Percentiles rank a stretch among this genome's conserved stretches.
Evolutionary conservation across 31 red algal species (phyloP).

Genomic region (Odonthalia washingtoniensis): DNA sequence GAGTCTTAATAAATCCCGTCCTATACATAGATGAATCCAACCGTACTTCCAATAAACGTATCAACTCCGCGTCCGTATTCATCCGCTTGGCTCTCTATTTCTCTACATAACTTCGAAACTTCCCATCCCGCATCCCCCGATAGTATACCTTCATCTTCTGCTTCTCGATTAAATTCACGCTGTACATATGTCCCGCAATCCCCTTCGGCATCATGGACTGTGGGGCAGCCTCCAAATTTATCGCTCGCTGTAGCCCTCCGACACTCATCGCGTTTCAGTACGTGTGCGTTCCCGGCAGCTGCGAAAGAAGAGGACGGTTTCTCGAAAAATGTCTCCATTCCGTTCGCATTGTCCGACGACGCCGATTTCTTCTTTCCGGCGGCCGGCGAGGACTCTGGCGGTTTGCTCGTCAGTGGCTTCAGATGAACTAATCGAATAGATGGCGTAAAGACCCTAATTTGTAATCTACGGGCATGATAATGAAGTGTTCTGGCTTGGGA

Average conservation of each 20-base stretch:
- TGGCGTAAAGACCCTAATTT: conserved; percentile 65
- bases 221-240: conserved; percentile 64
- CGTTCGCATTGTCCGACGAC: neutral
- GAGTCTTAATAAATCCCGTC: conserved; percentile 74
- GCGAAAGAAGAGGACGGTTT: too few relatives aligned
- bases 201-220: conserved; percentile 61
- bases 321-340: neutral
- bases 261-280: too few relatives aligned
- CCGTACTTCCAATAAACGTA: conserved; percentile 75
- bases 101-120: conserved; percentile 65
- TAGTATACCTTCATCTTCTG: conserved; percentile 88
- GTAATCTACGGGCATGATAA: conserved; percentile 69
- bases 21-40: conserved; percentile 85
- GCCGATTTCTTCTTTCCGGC: neutral
- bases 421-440: conserved; percentile 59
- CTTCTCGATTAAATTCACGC: conserved; percentile 72
- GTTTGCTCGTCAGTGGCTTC: neutral
- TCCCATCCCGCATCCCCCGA: conserved; percentile 69
- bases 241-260: conserved; percentile 63
- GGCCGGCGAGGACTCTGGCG: neutral
- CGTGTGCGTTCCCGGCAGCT: too few relatives aligned
- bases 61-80: conserved; percentile 65
- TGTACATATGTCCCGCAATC: conserved; percentile 57
- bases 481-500: neutral
- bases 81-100: conserved; percentile 35